Conservation (phyloP, 2,329 filamentous ascomycete genomes). For the Fusarium metavorans region DNA sequence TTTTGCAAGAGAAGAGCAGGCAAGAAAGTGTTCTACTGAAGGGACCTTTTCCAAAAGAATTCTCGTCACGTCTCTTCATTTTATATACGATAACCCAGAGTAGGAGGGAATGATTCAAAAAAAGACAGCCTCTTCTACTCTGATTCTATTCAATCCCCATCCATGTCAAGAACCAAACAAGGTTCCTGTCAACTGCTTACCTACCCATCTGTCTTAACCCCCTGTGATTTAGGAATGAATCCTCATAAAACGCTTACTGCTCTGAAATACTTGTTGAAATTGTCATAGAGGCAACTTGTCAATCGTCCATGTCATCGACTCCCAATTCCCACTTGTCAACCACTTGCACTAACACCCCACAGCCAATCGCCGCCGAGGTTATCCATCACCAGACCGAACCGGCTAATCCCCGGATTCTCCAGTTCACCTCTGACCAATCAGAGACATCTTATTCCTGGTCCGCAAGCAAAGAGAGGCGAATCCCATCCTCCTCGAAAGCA, state of each 20-base stretch:
- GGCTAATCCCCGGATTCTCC: constrained; percentile 47
- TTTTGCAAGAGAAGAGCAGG: too few relatives aligned
- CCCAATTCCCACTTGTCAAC: neutral
- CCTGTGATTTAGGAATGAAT: neutral
- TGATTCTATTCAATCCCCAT: neutral
- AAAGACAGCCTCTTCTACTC: neutral
- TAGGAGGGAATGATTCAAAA: neutral
- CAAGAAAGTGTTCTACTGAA: neutral
- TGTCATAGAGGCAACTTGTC: neutral
- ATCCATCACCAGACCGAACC: constrained; percentile 27
- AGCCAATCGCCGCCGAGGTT: constrained; percentile 9
- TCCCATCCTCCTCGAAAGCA: constrained; percentile 42
- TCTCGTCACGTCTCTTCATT: neutral
- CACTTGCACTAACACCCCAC: neutral
- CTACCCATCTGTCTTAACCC: neutral
- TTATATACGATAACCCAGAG: neutral
- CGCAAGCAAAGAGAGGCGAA: constrained; percentile 48
- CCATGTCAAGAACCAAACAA: neutral
- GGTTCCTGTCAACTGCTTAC: neutral
- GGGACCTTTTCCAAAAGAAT: neutral
- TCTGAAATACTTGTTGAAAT: neutral
- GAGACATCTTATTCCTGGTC: constrained; percentile 43
- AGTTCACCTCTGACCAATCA: constrained; percentile 45
- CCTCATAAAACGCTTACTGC: neutral
- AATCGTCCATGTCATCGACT: neutral